Conservation (phyloP, 2,329 filamentous ascomycete genomes). For the Colletotrichum tabaci region DNA sequence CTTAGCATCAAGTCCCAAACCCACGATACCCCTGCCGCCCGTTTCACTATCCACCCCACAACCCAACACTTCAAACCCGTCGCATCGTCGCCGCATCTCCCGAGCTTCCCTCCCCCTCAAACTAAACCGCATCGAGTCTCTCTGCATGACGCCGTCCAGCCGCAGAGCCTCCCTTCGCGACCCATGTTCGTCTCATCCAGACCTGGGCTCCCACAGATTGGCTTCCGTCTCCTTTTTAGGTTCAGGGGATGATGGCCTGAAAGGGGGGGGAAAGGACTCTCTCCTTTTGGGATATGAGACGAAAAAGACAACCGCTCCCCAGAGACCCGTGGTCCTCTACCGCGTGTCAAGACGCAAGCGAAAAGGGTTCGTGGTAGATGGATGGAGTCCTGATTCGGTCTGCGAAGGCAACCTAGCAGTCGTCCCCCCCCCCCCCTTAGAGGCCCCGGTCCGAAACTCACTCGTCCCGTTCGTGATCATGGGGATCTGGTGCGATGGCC, state of each 20-base stretch:
- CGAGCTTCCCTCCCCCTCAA: neutral
- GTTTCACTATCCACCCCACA: constrained; percentile 11
- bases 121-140: neutral
- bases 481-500: constrained; percentile 16
- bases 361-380: neutral
- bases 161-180: constrained; percentile 3
- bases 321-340: neutral
- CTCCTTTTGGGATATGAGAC: constrained; percentile 2
- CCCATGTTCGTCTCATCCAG: constrained; percentile 41
- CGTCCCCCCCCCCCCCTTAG: neutral
- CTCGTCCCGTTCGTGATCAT: constrained; percentile 7
- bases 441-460: constrained; percentile 14
- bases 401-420: neutral
- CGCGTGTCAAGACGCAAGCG: neutral
- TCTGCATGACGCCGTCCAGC: neutral
- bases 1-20: neutral
- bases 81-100: constrained; percentile 20
- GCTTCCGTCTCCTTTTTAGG: constrained; percentile 8
- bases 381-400: neutral
- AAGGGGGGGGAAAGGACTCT: neutral
- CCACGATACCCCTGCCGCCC: constrained; percentile 1
- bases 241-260: neutral
- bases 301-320: neutral
- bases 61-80: constrained; percentile 3
- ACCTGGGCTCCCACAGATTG: neutral